These are phyloP conservation scores for Cucurbita ficifolia DNA, from an alignment of 306 rosid species.

Conservation along the genomic window DNA sequence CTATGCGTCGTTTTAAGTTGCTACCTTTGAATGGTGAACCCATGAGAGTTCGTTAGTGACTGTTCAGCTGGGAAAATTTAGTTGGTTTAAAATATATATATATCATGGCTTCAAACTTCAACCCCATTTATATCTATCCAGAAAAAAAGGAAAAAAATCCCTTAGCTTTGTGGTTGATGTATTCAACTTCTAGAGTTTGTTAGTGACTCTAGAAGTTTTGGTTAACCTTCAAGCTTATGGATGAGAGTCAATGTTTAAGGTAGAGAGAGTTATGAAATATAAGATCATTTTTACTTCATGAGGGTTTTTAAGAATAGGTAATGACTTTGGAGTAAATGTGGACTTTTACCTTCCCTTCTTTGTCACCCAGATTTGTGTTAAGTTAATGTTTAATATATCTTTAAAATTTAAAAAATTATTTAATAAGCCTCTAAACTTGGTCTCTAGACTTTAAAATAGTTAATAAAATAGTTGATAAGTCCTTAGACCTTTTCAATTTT, in stretches of 20 bases:
- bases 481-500: too few species aligned
- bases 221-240: neutral
- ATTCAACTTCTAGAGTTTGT: neutral
- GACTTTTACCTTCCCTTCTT: neutral
- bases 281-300: neutral
- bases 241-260: neutral
- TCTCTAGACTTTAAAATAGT: too few species aligned
- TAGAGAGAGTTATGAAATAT: neutral
- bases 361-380: too few species aligned
- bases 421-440: too few species aligned
- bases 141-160: neutral
- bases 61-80: neutral
- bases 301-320: neutral
- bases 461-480: too few species aligned
- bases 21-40: neutral
- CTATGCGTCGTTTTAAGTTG: neutral
- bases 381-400: too few species aligned
- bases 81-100: neutral
- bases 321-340: neutral
- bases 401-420: too few species aligned
- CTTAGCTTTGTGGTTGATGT: neutral
- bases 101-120: neutral
- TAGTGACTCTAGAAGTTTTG: neutral
- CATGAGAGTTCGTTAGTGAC: neutral
- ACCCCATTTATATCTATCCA: neutral